phyloP scores from a whole-genome alignment of 768 basidiomycete species.

The Boletus rubroflammeus region DNA sequence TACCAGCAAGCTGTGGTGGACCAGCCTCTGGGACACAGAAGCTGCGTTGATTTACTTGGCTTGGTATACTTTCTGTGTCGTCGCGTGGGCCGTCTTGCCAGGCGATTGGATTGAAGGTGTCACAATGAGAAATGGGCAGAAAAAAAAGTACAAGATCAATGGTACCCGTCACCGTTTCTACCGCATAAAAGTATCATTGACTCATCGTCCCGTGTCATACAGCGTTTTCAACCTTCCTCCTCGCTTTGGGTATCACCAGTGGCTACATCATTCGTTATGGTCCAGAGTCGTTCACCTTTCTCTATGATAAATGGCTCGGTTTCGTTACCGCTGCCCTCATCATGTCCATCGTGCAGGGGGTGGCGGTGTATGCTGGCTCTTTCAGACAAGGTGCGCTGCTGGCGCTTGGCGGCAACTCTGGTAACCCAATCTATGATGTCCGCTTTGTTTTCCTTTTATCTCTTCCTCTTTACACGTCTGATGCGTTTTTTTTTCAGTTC shows the following conservation, averaged over 20 bases:
- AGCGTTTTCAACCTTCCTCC: constrained; percentile 88
- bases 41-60: constrained; percentile 72
- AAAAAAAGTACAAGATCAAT: constrained; percentile 90
- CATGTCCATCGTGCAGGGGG: constrained; percentile 74
- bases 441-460: constrained; percentile 25
- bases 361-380: constrained; percentile 65
- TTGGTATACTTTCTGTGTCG: constrained; percentile 89
- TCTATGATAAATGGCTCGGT: constrained; percentile 91
- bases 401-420: constrained; percentile 90
- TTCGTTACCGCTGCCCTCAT: constrained; percentile 77
- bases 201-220: neutral
- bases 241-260: constrained; percentile 68
- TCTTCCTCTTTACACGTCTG: neutral
- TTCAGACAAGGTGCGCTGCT: constrained; percentile 70
- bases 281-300: constrained; percentile 76
- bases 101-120: constrained; percentile 70
- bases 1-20: constrained; percentile 59
- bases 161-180: constrained; percentile 46
- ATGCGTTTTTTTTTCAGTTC: constrained; percentile 49
- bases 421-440: constrained; percentile 87
- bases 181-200: neutral
- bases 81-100: constrained; percentile 77
- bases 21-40: constrained; percentile 75
- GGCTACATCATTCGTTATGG: constrained; percentile 75
- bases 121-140: constrained; percentile 68